A percentile compares a stretch with the other conserved stretches of the same genome.
Evolutionary conservation across 805 yeast species (phyloP).

Genomic region (Monosporozyma solicola): DNA sequence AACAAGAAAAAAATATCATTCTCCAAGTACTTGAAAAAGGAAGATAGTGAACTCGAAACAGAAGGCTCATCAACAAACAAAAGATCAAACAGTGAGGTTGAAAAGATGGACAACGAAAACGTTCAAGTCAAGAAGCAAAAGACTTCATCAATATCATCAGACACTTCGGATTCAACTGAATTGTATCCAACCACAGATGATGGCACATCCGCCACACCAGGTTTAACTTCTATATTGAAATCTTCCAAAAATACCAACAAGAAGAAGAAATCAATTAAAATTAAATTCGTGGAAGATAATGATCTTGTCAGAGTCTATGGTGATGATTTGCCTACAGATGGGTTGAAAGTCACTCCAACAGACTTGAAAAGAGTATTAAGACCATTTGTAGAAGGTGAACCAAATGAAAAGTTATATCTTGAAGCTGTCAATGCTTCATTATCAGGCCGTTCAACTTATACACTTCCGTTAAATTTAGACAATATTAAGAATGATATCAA

Average conservation of each 20-base stretch:
- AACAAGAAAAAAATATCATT: conserved; percentile 29
- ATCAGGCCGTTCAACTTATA: conserved; percentile 2
- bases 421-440: conserved; percentile 10
- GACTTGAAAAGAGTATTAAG: conserved; percentile 25
- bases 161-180: background rate
- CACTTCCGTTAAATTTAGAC: conserved; percentile 8
- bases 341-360: conserved; percentile 22
- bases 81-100: background rate
- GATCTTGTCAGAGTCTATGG: conserved; percentile 25
- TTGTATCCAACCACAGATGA: background rate
- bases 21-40: conserved; percentile 27
- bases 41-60: conserved; percentile 7
- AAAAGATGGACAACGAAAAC: background rate
- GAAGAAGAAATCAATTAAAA: conserved; percentile 5
- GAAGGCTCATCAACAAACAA: background rate
- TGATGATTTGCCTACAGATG: conserved; percentile 26
- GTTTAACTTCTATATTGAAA: conserved; percentile 19
- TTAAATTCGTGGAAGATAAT: conserved; percentile 22
- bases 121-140: background rate
- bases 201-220: background rate
- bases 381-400: conserved; percentile 30
- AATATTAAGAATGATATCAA: conserved; percentile 3
- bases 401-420: conserved; percentile 21
- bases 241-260: conserved; percentile 1
- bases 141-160: background rate